These are phyloP conservation scores for Hyaloscypha hepaticicola DNA, from an alignment of 495 filamentous ascomycete species.

Conservation along the genomic window DNA sequence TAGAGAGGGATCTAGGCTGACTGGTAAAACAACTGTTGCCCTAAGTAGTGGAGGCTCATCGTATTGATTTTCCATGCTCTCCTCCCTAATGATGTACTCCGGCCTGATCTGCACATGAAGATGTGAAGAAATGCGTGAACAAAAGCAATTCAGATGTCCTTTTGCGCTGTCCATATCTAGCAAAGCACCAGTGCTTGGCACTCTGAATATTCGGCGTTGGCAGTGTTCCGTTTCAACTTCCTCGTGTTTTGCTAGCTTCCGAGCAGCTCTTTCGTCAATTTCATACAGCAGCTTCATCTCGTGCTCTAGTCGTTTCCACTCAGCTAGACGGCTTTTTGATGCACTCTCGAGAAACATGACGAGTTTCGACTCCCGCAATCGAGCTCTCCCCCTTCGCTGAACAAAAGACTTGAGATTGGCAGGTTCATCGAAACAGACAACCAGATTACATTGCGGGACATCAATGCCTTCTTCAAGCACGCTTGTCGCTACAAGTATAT, in stretches of 20 bases:
- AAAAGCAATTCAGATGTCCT: constrained; percentile 79
- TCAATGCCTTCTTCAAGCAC: constrained; percentile 92
- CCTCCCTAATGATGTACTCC: constrained; percentile 41
- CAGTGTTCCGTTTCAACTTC: constrained; percentile 2
- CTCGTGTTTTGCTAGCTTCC: constrained; percentile 1
- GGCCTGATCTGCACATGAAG: constrained; percentile 49
- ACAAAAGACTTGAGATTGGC: constrained; percentile 79
- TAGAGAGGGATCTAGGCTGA: constrained; percentile 59
- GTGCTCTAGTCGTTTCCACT: constrained; percentile 63
- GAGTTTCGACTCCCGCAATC: constrained; percentile 67
- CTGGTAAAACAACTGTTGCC: constrained; percentile 56
- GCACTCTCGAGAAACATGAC: constrained; percentile 56
- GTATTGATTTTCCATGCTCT: not conserved
- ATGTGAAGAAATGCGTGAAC: constrained; percentile 54
- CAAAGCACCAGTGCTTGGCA: constrained; percentile 58
- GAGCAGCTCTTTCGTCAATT: constrained; percentile 1
- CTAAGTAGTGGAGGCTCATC: constrained; percentile 6
- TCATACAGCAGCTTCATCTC: constrained; percentile 57
- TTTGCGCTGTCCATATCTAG: constrained; percentile 69
- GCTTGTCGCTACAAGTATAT: constrained; percentile 76
- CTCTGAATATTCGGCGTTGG: constrained; percentile 7
- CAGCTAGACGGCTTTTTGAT: constrained; percentile 29
- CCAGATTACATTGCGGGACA: constrained; percentile 75
- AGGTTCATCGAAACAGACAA: constrained; percentile 77
- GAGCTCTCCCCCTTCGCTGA: constrained; percentile 82